A percentile compares a stretch with the other conserved stretches of the same genome.
Conservation (phyloP, 768 basidiomycete genomes). For the Serendipita sp. region DNA sequence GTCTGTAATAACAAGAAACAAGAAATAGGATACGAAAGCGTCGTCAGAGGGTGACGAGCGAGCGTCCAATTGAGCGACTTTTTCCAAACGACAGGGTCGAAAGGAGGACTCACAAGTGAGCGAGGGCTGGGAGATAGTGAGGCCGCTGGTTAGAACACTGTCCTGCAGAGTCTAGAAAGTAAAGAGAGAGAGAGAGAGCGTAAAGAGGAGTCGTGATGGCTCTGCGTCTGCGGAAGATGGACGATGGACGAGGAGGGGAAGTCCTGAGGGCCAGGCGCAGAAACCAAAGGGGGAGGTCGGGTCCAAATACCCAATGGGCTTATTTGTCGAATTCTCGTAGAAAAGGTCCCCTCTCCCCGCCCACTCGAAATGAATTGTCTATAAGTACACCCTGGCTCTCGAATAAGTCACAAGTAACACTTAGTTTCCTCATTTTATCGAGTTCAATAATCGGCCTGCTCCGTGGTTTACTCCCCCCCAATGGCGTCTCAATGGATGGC, state of each 20-base stretch:
- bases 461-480: too few relatives aligned
- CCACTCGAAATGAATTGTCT: too few relatives aligned
- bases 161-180: neutral
- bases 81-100: neutral
- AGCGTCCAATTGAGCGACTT: too few relatives aligned
- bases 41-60: too few relatives aligned
- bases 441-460: too few relatives aligned
- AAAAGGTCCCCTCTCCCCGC: too few relatives aligned
- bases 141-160: neutral
- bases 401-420: too few relatives aligned
- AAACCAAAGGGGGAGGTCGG: neutral
- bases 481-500: too few relatives aligned
- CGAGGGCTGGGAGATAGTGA: neutral
- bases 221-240: neutral
- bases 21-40: neutral
- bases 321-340: too few relatives aligned
- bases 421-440: too few relatives aligned
- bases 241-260: neutral
- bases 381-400: too few relatives aligned
- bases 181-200: neutral
- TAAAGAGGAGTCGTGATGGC: neutral
- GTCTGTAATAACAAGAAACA: neutral
- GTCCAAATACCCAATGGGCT: neutral
- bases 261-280: neutral
- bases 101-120: neutral